Base-by-base conservation (phyloP, 805 yeast genomes). In the Kockiozyma suomiensis region DNA sequence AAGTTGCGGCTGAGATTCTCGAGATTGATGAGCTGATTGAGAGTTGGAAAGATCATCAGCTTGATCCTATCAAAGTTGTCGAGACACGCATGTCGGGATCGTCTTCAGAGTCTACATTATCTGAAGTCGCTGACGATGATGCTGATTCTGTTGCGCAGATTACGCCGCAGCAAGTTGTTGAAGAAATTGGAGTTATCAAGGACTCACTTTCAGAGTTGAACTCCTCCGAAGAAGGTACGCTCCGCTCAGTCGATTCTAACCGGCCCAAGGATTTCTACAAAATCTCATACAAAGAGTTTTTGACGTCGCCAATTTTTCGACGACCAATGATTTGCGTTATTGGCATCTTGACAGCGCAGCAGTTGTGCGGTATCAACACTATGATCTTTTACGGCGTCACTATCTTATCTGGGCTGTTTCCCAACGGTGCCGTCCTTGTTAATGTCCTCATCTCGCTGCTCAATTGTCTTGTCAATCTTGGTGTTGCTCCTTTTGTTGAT, bases 341-440 rank as follows among this genome's bases (percentile, higher is more conserved):
- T 0, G 83, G 87, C 1, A 80, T 90, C 17, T 82, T 92, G 78
- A 76, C 86, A 21, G 86, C 92, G 17, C 99, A 94, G 75, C 99
- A 94, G 73, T 83, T 93, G 59, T 85, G 90, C 68, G 99, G 99
- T 35, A 89, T 94, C 71, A 94, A 94, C 73, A 85, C 97, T 1
- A 90, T 94, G 61, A 84, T 94, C 21, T 90, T 93, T 71, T 94
- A 93, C 72, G 99, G 99, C 3, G 97, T 93, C 4, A 83, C 89
- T 13, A 88, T 93, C 0, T 77, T 94, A 53, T 78, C 85, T n/a
- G 76, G 82, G 6, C 75, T 88, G 3, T 80, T 90, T 64, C 97
- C 98, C 1, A 75, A 82, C 12, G 78, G 82, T 56, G 86, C 97
- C 1, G 82, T 87, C 4, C 67, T 81, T 8, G 82, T 92, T 66